Evolutionary conservation across 768 basidiomycete genomes (phyloP), one percentile per base, ranked within the genome.

Genomic region (Phaeotremella skinneri): DNA sequence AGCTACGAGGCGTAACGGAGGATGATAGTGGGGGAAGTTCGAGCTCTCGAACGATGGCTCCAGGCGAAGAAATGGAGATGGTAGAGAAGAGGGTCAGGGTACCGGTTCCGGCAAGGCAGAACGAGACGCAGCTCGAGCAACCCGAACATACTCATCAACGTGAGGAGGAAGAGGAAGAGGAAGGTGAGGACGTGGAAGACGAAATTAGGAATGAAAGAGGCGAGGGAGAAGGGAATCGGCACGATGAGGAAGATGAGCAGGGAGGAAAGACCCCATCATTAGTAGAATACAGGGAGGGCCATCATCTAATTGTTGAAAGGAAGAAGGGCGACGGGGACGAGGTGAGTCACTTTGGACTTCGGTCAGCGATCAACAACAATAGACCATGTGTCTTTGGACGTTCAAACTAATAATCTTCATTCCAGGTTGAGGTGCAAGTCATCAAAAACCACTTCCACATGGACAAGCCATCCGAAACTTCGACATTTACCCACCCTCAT

Each of bases 281-380:
- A 1, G 68, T 79, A 25, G 86, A 88, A 67, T 91, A 87, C 85
- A 80, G 81, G 69, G 88, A 91, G 69, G 88, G 88, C 2, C 80
- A 82, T 29, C 82, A 87, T 70, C 80, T 80, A 30, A 73, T 91
- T 45, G 79, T 89, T 29, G 90, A 91, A 69, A 79, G 82, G 34
- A 81, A 82, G 9, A 69, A 64, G 3, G 82, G 82, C 1, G 82
- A 83, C 3, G 85, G 85, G 23, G 83, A 84, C 56, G 88, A 89
- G 79, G 88, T 89, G 42, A 48, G 68, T 43, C n/a, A n/a, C n/a
- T n/a, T n/a, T n/a, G n/a, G n/a, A n/a, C n/a, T n/a, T n/a, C n/a
- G n/a, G n/a, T n/a, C n/a, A n/a, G n/a, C n/a, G n/a, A n/a, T n/a
- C n/a, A n/a, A n/a, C n/a, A n/a, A n/a, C n/a, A n/a, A n/a, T n/a